phyloP scores from a whole-genome alignment of 2,329 filamentous ascomycete genomes.

The Fusarium citri region DNA sequence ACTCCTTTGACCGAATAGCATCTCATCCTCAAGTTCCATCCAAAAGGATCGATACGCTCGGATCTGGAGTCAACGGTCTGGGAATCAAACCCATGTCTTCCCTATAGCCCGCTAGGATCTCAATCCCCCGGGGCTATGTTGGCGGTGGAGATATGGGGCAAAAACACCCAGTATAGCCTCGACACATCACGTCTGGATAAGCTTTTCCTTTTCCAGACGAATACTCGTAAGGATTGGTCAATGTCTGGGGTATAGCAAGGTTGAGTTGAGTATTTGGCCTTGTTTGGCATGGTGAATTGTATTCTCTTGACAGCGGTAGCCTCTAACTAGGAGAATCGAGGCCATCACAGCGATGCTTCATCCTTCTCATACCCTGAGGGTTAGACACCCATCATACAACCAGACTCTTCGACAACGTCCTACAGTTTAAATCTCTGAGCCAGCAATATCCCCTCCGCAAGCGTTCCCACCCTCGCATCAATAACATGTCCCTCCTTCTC shows the following conservation, averaged over 20 bases:
- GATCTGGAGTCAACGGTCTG: not conserved
- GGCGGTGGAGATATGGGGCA: not conserved
- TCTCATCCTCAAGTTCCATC: not conserved
- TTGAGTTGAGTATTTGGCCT: not conserved
- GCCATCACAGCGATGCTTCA: not conserved
- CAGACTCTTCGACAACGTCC: not conserved
- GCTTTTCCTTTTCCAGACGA: not conserved
- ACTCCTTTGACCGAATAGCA: not conserved
- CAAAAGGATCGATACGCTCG: not conserved
- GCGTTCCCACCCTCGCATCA: slow-evolving; percentile 80
- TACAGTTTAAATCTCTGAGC: slow-evolving; percentile 67
- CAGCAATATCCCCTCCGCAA: slow-evolving; percentile 82
- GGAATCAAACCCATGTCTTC: not conserved
- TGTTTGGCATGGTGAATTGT: not conserved
- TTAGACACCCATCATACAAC: not conserved
- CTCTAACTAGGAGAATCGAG: not conserved
- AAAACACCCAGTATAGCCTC: not conserved
- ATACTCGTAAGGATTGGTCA: not conserved
- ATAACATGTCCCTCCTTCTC: slow-evolving; percentile 80
- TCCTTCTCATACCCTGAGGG: too few species aligned
- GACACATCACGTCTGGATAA: not conserved
- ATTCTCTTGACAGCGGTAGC: not conserved
- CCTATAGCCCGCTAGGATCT: not conserved
- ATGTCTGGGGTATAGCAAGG: not conserved
- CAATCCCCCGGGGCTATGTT: not conserved